Conservation (phyloP, 805 yeast genomes). For the Kregervanrija pseudodelftensis region DNA sequence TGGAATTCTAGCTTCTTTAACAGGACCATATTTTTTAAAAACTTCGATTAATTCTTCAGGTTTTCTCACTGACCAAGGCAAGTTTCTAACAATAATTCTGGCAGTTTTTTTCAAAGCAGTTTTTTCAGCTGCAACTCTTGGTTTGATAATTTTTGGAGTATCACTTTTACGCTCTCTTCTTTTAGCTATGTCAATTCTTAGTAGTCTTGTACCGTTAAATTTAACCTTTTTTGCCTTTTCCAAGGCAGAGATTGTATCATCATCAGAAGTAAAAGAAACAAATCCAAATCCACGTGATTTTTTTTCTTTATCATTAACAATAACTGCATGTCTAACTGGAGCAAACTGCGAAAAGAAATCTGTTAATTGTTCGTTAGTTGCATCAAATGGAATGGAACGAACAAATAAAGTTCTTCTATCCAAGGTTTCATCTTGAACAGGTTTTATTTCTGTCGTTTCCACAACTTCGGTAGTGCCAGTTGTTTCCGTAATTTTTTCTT, state of each 20-base stretch:
- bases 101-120: constrained; percentile 51
- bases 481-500: too few species aligned
- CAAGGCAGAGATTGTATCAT: constrained; percentile 75
- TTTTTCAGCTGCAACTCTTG: constrained; percentile 12
- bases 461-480: too few species aligned
- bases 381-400: constrained; percentile 73
- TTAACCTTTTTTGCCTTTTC: constrained; percentile 57
- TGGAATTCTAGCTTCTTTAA: constrained; percentile 84
- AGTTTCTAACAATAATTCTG: constrained; percentile 78
- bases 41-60: constrained; percentile 62
- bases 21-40: constrained; percentile 77
- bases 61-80: constrained; percentile 92
- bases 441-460: too few species aligned
- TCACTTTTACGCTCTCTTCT: constrained; percentile 71
- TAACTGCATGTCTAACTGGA: constrained; percentile 91
- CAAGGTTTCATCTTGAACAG: constrained; percentile 25
- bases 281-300: constrained; percentile 93
- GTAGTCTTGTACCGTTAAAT: constrained; percentile 49
- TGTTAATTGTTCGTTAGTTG: constrained; percentile 73
- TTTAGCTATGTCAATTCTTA: constrained; percentile 83
- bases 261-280: constrained; percentile 79
- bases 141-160: constrained; percentile 22
- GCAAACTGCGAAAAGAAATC: constrained; percentile 86
- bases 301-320: constrained; percentile 71
- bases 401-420: constrained; percentile 73